phyloP scores from a whole-genome alignment of 441 rosid genomes.

The Flueggea neowawraea region DNA sequence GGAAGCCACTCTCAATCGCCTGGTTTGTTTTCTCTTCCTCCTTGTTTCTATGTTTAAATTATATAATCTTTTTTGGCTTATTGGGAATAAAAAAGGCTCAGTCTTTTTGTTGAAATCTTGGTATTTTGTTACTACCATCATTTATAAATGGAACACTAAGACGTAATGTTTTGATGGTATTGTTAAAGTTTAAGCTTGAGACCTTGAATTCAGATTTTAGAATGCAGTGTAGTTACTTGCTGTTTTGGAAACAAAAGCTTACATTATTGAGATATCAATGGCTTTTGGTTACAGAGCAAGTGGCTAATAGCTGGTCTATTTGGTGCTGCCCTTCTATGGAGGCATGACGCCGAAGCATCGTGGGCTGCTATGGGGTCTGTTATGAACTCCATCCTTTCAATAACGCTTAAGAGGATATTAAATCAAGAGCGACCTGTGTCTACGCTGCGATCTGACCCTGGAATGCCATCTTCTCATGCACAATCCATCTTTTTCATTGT shows the following conservation, averaged over 20 bases:
- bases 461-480: slow-evolving; percentile 98
- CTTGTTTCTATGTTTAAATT: not conserved
- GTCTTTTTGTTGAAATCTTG: not conserved
- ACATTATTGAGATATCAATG: not conserved
- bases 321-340: slow-evolving; percentile 47
- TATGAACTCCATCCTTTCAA: slow-evolving; percentile 44
- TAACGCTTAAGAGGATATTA: slow-evolving; percentile 49
- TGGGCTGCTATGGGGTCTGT: slow-evolving; percentile 76
- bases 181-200: no score
- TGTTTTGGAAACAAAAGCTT: no score
- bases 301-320: slow-evolving; percentile 62
- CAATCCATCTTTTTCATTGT: slow-evolving; percentile 75
- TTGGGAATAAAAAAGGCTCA: not conserved
- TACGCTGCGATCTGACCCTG: slow-evolving; percentile 74
- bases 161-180: no score
- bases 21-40: slow-evolving; percentile 49
- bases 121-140: not conserved
- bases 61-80: not conserved
- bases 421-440: slow-evolving; percentile 81
- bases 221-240: no score
- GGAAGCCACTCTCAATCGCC: slow-evolving; percentile 56
- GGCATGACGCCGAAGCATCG: slow-evolving; percentile 69
- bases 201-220: no score
- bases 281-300: slow-evolving; percentile 57
- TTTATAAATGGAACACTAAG: no score